Evolutionary conservation across 2,329 filamentous ascomycete species (phyloP), one percentile per base, ranked within the genome.

Genomic region (Colletotrichum simmondsii): DNA sequence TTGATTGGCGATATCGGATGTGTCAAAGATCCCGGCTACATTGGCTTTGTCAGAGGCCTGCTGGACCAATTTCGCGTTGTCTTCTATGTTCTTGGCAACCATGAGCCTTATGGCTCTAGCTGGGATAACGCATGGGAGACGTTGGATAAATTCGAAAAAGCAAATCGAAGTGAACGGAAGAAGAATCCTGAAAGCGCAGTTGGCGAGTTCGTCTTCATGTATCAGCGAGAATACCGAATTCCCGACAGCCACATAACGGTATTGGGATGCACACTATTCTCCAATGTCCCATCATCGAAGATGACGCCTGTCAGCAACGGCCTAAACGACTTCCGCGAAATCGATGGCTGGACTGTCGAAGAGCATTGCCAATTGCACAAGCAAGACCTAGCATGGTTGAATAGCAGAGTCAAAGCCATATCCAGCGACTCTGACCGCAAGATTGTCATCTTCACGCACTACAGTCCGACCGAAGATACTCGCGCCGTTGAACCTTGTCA

Each of bases 1-100:
- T 83, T 91, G 0, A 81, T 91, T 0, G 89, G 89, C 32, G 88
- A 91, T 75, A 87, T 91, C 64, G 89, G 89, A 61, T 83, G 85
- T 68, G 68, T 83, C 22, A 76, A 71, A 5, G 82, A 86, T 49
- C 76, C 82, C 16, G 83, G 85, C 0, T 85, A 85, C 74, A 79
- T 85, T 35, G 67, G 37, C 0, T 91, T 91, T 75, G 77, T 91
- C 16, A 80, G 78, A 14, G 75, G 74, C 2, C 88, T 90, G 75
- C 84, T 91, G 3, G 35, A 42, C 2, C 80, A 84, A 10, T 91
- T 90, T 75, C 77, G 80, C 2, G 78, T 81, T 2, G 86, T 91
- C 1, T 83, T 91, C 56, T 82, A 89, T 46, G 81, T 91, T 0
- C 78, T 86, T 0, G 88, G 89, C 0, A 91, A 91, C 75, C 89